Conservation (phyloP, 345 rosid genomes). For the Citropsis articulata region DNA sequence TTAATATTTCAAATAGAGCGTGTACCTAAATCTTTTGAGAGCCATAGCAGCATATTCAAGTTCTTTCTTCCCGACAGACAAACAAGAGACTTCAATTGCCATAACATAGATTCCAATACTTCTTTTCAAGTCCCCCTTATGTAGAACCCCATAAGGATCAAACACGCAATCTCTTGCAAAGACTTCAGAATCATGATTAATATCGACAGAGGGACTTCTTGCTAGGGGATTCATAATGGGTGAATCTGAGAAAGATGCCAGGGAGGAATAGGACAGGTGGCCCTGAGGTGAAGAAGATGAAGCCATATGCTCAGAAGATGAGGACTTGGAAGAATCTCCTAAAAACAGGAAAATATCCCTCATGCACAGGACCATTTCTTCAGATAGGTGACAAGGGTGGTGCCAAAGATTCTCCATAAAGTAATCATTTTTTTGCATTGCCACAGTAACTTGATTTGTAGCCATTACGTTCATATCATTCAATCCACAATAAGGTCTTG, state of each 20-base stretch:
- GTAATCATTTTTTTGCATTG: constrained; percentile 17
- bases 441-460: constrained; percentile 11
- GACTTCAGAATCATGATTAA: constrained; percentile 21
- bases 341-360: constrained; percentile 57
- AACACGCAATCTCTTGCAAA: constrained; percentile 16
- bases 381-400: constrained; percentile 54
- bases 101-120: constrained; percentile 41
- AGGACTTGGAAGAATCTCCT: constrained; percentile 45
- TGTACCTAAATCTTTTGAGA: constrained; percentile 54
- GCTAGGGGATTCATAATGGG: constrained; percentile 29
- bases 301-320: constrained; percentile 31
- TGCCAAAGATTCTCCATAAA: constrained; percentile 43
- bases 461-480: constrained; percentile 21
- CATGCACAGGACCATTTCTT: constrained; percentile 69
- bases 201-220: constrained; percentile 28
- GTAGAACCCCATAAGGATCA: constrained; percentile 50
- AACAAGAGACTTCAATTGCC: constrained; percentile 56
- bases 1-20: background rate
- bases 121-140: constrained; percentile 40
- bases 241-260: constrained; percentile 40
- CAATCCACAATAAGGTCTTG: constrained; percentile 21
- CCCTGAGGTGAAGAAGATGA: constrained; percentile 41
- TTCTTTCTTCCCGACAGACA: constrained; percentile 64
- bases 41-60: constrained; percentile 61
- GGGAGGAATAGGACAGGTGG: constrained; percentile 37